Base-by-base conservation (phyloP, 306 rosid genomes). In the Alnus glutinosa region DNA sequence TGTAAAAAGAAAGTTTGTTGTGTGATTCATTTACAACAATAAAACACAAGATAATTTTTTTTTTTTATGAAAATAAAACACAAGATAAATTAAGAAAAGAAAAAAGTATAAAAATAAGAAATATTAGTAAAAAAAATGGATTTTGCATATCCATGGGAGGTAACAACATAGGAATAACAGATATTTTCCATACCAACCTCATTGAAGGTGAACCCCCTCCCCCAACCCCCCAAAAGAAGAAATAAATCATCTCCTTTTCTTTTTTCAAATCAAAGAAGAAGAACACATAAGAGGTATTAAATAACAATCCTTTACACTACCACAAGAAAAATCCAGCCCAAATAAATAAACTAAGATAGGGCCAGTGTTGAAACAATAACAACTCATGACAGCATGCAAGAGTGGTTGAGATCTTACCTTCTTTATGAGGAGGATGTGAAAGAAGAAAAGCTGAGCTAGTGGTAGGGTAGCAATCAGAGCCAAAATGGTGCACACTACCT, bases 391-490 rank as follows among this genome's bases (percentile, higher is more conserved):
- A 36, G 46, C 64, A 48, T 55, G 19, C 61, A 48, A 58, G 70
- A 73, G 57, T 3, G 44, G 34, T 28, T 37, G 23, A 15, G 55
- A 47, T 39, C 85, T 70, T 77, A 90, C 98, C 98, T 95, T 95
- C 86, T 93, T 95, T 37, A 93, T 89, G 78, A 95, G 97, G 82
- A 95, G 99, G 83, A 95, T 89, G 78, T 95, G 99, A 82, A 95
- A 95, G 86, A 89, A 95, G 91, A 95, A 93, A 55, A 95, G 97
- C 77, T 95, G 99, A 47, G 85, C 97, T 76, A 95, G 94, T 49
- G 99, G 99, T 73, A 95, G 82, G 62, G 99, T 93, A 36, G 99
- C 99, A 66, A 91, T 80, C 98, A 93, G 90, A 48, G 98, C 99
- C 93, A 95, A 87, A 55, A 91, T 87, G 55, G 94, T 90, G 84